Base-by-base conservation (phyloP, 306 rosid species). In the Trifolium dubium region DNA sequence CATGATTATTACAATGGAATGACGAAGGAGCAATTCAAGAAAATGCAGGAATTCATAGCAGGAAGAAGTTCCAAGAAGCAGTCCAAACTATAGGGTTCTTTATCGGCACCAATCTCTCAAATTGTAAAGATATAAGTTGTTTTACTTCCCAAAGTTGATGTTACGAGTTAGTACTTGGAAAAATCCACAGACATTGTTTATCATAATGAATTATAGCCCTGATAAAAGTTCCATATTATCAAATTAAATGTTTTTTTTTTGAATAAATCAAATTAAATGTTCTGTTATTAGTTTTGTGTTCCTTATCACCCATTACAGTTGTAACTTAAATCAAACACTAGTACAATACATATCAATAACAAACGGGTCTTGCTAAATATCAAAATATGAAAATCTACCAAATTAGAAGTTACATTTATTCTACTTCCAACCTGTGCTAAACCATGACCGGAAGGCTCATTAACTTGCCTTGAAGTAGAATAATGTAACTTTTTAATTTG, bases 1-100 rank as follows among this genome's bases (percentile, higher is more conserved):
- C 86, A 88, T 80, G 96, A 77, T 10, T 93, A 88, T 69, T 91
- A 91, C 81, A 88, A 79, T 8, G 91, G 96, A 80, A 93, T 89
- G 97, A 89, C 94, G 18, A 89, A 88, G 80, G 96, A 88, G 55
- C 94, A 89, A 81, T 93, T 93, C 78, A 80, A 67, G 85, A 88
- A 86, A 82, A 93, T 93, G 98, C 94, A 86, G 82, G 94, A 91
- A 80, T 93, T 91, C 54, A 91, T 91, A 76, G 91, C 91, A 2
- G 88, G 93, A 74, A 86, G 93, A 74, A 76, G 90, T 83, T 86
- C 89, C 7, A 86, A 89, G 84, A 85, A 84, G 67, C 92, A 83
- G 44, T 85, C 98, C 23, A 93, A 89, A 89, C 66, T 93, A 81
- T 93, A 93, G 85, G 71, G 44, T 55, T 55, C 14, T 47, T 31